These are phyloP conservation scores for Hebeloma cylindrosporum DNA, from an alignment of 768 basidiomycete genomes.

Conservation along the genomic window DNA sequence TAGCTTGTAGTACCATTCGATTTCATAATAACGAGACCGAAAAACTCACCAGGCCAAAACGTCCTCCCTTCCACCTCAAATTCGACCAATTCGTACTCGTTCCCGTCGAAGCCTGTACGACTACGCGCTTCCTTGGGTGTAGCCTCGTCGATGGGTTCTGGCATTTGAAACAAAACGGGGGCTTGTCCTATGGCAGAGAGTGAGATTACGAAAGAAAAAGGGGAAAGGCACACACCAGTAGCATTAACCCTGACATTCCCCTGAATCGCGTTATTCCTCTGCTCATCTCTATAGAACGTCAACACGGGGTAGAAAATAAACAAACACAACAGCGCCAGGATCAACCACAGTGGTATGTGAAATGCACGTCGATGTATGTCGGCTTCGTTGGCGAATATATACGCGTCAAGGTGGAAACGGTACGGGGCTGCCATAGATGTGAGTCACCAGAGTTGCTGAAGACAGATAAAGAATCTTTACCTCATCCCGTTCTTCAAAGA, in stretches of 20 bases:
- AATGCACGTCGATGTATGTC: slow-evolving; percentile 13
- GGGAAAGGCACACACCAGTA: slow-evolving; percentile 32
- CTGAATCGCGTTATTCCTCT: slow-evolving; percentile 46
- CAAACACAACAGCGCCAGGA: slow-evolving; percentile 61
- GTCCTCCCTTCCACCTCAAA: slow-evolving; percentile 66
- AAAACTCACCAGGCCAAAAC: slow-evolving; percentile 48
- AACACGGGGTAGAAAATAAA: slow-evolving; percentile 84
- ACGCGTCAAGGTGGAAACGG: slow-evolving; percentile 6
- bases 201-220: background rate
- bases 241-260: slow-evolving; percentile 67
- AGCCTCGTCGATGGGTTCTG: slow-evolving; percentile 63
- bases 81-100: slow-evolving; percentile 69
- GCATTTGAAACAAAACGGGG: slow-evolving; percentile 55
- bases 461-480: too few species aligned
- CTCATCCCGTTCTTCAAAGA: too few species aligned
- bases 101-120: slow-evolving; percentile 71
- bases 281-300: slow-evolving; percentile 43
- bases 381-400: slow-evolving; percentile 12
- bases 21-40: background rate
- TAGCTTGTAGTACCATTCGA: slow-evolving; percentile 13
- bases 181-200: slow-evolving; percentile 50
- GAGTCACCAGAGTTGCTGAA: too few species aligned
- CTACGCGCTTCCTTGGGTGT: slow-evolving; percentile 62
- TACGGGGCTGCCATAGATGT: slow-evolving; percentile 6
- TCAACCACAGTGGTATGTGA: slow-evolving; percentile 35